Evolutionary conservation across 208 protist genomes (phyloP).

Genomic region (Trypanosoma mega): DNA sequence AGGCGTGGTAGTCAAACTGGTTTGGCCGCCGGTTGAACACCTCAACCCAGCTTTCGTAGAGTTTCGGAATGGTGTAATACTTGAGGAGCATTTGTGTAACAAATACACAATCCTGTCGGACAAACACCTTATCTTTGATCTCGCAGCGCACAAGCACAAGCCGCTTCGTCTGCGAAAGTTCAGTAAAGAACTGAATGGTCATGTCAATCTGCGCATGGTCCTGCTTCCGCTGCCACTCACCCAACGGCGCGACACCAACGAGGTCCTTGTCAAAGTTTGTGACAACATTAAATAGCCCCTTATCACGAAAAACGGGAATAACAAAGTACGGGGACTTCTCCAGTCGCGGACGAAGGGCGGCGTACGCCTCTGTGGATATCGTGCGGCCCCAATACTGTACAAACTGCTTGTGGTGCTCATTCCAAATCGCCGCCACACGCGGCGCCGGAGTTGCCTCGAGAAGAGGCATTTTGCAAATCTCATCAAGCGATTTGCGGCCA

Average conservation of each 20-base stretch:
- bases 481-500: conserved; percentile 86
- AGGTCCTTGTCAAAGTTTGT: conserved; percentile 90
- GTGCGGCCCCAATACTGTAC: conserved; percentile 89
- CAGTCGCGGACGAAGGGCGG: conserved; percentile 81
- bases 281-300: conserved; percentile 91
- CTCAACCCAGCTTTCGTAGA: conserved; percentile 89
- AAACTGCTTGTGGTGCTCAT: conserved; percentile 85
- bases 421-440: conserved; percentile 85
- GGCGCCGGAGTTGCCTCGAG: conserved; percentile 72
- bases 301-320: conserved; percentile 88
- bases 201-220: conserved; percentile 85
- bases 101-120: conserved; percentile 86
- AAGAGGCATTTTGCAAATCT: conserved; percentile 78
- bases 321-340: conserved; percentile 88
- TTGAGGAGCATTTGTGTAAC: conserved; percentile 89
- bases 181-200: conserved; percentile 94
- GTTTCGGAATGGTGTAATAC: conserved; percentile 85
- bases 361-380: conserved; percentile 79
- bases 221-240: conserved; percentile 90
- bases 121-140: conserved; percentile 91
- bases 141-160: conserved; percentile 90
- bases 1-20: conserved; percentile 88
- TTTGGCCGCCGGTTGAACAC: conserved; percentile 86
- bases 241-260: conserved; percentile 81
- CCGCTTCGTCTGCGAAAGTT: conserved; percentile 79